Evolutionary conservation across 106 monocot genomes (phyloP).

Genomic region (Gastrodia elata): DNA sequence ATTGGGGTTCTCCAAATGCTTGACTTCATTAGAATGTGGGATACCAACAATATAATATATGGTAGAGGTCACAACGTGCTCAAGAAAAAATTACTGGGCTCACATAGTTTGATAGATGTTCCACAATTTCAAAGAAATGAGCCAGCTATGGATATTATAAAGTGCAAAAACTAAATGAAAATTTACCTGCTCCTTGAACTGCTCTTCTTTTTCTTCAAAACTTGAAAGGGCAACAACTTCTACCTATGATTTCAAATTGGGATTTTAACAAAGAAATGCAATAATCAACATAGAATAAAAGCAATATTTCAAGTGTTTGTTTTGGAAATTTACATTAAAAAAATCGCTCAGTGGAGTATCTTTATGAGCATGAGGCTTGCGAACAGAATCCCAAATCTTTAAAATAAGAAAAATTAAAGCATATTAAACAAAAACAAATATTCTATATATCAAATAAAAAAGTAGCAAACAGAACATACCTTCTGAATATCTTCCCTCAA

Average conservation of each 20-base stretch:
- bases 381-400: conserved; percentile 94
- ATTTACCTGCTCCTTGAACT: conserved; percentile 82
- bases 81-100: not conserved
- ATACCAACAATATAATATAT: not conserved
- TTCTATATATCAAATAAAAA: not conserved
- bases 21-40: not conserved
- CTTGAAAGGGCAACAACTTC: conserved; percentile 85
- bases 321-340: conserved; percentile 63
- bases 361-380: conserved; percentile 76
- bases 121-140: not conserved
- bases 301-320: not conserved
- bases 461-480: conserved; percentile 23
- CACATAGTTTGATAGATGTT: not conserved
- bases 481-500: conserved; percentile 96
- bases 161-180: not conserved
- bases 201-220: conserved; percentile 93
- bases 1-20: not conserved
- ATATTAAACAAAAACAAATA: conserved; percentile 5
- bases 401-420: conserved; percentile 14
- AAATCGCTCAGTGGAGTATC: conserved; percentile 92
- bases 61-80: not conserved
- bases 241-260: conserved; percentile 34
- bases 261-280: not conserved
- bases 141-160: not conserved
- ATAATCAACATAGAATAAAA: not conserved